Evolutionary conservation across 2,329 filamentous ascomycete species (phyloP).

Genomic region (Thielaviopsis populi): DNA sequence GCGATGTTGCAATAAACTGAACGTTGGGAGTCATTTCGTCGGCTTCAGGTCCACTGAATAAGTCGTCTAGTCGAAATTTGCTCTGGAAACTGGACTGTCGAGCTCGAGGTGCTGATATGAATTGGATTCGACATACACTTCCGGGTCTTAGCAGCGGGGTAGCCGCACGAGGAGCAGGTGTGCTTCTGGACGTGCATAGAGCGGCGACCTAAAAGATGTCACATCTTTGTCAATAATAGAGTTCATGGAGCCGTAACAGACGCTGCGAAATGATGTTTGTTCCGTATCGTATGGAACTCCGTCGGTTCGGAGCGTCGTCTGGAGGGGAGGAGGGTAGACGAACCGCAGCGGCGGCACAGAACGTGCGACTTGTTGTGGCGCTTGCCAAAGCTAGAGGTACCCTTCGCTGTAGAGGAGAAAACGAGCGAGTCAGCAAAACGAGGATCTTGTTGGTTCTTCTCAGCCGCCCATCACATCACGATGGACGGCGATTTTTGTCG

Average conservation of each 20-base stretch:
- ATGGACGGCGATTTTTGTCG: conserved; percentile 13
- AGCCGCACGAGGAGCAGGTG: conserved; percentile 89
- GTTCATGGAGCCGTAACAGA: not conserved
- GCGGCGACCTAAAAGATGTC: conserved; percentile 55
- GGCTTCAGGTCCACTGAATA: not conserved
- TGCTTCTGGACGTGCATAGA: conserved; percentile 99
- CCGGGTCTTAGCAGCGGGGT: conserved; percentile 90
- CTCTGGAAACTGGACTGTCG: conserved; percentile 6
- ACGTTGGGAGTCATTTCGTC: not conserved
- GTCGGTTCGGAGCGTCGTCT: conserved; percentile 14
- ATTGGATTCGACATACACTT: conserved; percentile 64
- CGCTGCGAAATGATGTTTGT: not conserved
- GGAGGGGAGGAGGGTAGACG: conserved; percentile 30
- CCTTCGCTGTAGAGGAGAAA: conserved; percentile 32
- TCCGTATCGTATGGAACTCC: conserved; percentile 12
- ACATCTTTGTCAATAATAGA: conserved; percentile 1
- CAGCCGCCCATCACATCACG: conserved; percentile 12
- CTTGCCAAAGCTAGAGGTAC: conserved; percentile 43
- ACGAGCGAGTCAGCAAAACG: conserved; percentile 19
- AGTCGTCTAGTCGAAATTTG: not conserved
- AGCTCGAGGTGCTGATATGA: not conserved
- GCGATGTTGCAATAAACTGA: not conserved
- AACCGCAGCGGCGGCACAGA: conserved; percentile 95
- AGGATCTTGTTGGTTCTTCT: not conserved
- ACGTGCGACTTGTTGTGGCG: conserved; percentile 97